Conservation (phyloP, 257 asterid genomes). For the Ballota nigra region DNA sequence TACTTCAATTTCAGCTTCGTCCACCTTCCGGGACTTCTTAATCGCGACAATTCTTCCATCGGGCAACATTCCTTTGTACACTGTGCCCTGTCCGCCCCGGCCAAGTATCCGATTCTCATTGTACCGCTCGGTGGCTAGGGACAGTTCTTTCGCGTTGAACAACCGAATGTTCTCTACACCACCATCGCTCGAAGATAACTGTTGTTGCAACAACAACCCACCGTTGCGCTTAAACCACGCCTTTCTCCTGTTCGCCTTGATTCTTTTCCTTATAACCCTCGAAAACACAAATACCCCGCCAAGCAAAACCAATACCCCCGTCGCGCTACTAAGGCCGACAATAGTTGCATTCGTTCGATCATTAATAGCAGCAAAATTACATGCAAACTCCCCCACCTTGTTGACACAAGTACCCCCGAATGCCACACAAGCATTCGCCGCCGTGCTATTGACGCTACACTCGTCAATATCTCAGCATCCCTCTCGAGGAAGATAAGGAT, state of each 20-base stretch:
- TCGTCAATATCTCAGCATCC: background rate
- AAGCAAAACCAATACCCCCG: background rate
- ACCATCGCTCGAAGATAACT: background rate
- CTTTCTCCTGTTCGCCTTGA: background rate
- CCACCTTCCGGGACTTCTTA: background rate
- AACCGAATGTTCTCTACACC: background rate
- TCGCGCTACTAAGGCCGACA: background rate
- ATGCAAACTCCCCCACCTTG: background rate
- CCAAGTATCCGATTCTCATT: background rate
- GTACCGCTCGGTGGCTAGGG: background rate
- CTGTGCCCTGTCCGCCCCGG: background rate
- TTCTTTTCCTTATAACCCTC: background rate
- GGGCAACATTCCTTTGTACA: background rate
- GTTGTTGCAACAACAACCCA: constrained; percentile 23
- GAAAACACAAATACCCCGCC: background rate
- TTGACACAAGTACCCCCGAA: background rate
- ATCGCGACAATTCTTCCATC: background rate
- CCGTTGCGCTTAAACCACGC: constrained; percentile 23
- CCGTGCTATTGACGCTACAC: background rate
- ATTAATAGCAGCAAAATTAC: background rate
- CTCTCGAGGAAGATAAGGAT: background rate
- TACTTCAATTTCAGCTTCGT: background rate
- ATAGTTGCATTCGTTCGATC: background rate
- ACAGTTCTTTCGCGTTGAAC: background rate
- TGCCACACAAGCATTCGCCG: background rate